Evolutionary conservation across 768 basidiomycete species (phyloP), one percentile per base, ranked within the genome.

Genomic region (Lactifluus hygrophoroides): DNA sequence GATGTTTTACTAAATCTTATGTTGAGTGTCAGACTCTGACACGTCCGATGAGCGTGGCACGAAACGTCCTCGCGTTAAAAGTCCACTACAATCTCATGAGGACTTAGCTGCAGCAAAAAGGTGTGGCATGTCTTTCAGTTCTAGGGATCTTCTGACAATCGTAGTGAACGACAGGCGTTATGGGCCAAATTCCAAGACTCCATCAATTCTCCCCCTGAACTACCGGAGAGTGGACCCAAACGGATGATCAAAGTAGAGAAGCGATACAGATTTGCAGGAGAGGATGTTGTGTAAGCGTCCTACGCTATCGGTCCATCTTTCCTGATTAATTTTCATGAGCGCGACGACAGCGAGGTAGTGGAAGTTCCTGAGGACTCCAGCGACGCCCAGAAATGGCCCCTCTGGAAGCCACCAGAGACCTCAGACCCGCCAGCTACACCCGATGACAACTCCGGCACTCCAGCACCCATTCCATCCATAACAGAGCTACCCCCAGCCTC

Each of bases 361-460:
- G 84, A 89, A 58, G 90, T 92, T 2, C 74, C 77, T 13, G 87
- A 82, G 63, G 80, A 81, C 64, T 91, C 89, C 1, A 71, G 77
- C 7, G 90, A 93, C 4, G 89, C 89, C 3, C 83, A 78, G 66
- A 80, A 80, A 68, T 93, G 88, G 87, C 85, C 88, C 0, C 62
- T 73, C 28, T 85, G 80, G 79, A 65, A 67, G 43, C 66, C 69
- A n/a, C 38, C 63, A 30, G 54, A 67, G 10, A 63, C 62, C 19
- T 63, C 58, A 40, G 54, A 57, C 19, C 45, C 44, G 16, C 59
- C 56, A 6, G 17, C 62, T 5, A 38, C 66, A 7, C 47, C 58
- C 30, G 35, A 60, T 32, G 34, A 50, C 13, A 11, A 55, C 44
- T 11, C 47, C 56, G 62, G 19, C 49, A n/a, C 10, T n/a, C n/a